Conservation (phyloP, 1,139 yeast genomes). For the Hyphopichia wangnamkhiaoensis region DNA sequence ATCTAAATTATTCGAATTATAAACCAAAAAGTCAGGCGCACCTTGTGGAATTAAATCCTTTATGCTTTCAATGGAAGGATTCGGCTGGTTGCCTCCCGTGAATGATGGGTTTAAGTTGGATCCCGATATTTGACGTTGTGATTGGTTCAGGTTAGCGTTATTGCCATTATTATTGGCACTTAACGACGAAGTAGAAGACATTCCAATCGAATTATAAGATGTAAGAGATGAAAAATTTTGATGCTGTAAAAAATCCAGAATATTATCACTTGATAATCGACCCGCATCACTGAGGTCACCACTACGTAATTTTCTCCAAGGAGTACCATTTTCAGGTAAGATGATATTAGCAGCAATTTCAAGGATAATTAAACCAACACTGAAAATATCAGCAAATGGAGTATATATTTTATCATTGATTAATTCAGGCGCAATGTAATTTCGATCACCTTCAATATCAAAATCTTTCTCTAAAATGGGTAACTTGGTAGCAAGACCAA, state of each 20-base stretch:
- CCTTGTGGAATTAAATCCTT: conserved; percentile 58
- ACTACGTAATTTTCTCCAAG: conserved; percentile 94
- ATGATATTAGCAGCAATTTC: conserved; percentile 96
- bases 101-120: conserved; percentile 6
- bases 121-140: background rate
- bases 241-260: conserved; percentile 46
- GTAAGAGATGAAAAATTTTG: conserved; percentile 39
- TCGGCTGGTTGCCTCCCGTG: conserved; percentile 6
- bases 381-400: conserved; percentile 91
- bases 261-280: conserved; percentile 60
- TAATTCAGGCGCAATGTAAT: conserved; percentile 96
- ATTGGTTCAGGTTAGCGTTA: background rate
- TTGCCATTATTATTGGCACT: conserved; percentile 1
- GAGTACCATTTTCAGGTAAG: conserved; percentile 93
- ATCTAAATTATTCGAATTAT: conserved; percentile 75
- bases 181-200: conserved; percentile 9
- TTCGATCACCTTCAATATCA: conserved; percentile 96
- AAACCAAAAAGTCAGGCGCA: conserved; percentile 83
- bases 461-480: conserved; percentile 58
- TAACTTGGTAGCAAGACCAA: conserved; percentile 59
- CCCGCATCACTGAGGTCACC: conserved; percentile 98
- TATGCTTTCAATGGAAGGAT: conserved; percentile 10
- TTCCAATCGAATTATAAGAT: conserved; percentile 25
- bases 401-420: conserved; percentile 80
- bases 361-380: conserved; percentile 86